Percentiles rank a stretch among this genome's conserved stretches.
phyloP scores from a whole-genome alignment of 352 stramenopile species.

The Pythium rishiriense region DNA sequence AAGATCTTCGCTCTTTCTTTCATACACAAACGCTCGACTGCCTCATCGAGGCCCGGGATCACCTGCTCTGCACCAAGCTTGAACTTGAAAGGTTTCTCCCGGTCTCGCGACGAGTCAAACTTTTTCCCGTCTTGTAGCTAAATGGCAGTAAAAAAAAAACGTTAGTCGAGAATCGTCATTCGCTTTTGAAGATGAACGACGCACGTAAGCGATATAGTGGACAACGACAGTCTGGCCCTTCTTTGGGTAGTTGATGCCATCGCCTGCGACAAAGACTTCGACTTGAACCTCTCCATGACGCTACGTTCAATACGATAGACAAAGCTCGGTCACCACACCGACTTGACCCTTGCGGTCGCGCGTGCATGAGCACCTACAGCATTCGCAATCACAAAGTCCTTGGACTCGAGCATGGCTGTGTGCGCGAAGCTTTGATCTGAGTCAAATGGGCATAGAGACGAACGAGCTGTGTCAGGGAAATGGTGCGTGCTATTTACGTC shows the following conservation, averaged over 20 bases:
- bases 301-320: constrained; percentile 26
- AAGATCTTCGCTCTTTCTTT: constrained; percentile 87
- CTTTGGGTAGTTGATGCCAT: constrained; percentile 89
- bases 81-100: constrained; percentile 90
- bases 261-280: constrained; percentile 88
- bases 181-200: constrained; percentile 11
- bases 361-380: constrained; percentile 27
- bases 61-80: constrained; percentile 88
- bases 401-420: constrained; percentile 49
- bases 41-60: constrained; percentile 86
- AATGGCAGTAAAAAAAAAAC: neutral
- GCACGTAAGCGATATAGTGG: constrained; percentile 88
- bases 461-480: neutral
- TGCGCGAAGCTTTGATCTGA: neutral
- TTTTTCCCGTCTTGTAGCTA: constrained; percentile 75
- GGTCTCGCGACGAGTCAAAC: constrained; percentile 73
- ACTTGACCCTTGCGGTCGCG: too few relatives aligned
- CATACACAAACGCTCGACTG: constrained; percentile 79
- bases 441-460: neutral
- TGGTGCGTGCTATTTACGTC: neutral
- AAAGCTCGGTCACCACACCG: too few relatives aligned
- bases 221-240: constrained; percentile 86
- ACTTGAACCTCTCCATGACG: constrained; percentile 78
- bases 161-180: neutral
- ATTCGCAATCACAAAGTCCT: constrained; percentile 61